Conservation (phyloP, 768 basidiomycete species). For the Tremella mesenterica region DNA sequence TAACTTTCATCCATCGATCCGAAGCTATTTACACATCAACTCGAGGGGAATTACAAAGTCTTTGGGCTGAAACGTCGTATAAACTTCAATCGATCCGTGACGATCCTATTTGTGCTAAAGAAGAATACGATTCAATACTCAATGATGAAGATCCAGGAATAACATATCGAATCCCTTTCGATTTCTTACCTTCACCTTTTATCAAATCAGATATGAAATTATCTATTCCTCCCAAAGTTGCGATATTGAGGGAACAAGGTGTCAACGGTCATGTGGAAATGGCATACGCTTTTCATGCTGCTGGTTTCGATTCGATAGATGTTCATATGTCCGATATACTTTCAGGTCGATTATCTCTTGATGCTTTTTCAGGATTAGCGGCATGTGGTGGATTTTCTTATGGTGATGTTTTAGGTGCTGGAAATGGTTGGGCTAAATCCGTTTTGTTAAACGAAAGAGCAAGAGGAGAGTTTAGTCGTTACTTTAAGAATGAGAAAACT, state of each 20-base stretch:
- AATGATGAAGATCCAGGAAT: slow-evolving; percentile 57
- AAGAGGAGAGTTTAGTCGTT: slow-evolving; percentile 64
- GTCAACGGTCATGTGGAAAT: slow-evolving; percentile 98
- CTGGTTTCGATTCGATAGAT: slow-evolving; percentile 90
- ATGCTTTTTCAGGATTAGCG: slow-evolving; percentile 72
- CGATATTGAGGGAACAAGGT: slow-evolving; percentile 93
- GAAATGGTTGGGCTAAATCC: slow-evolving; percentile 97
- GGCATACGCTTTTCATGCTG: slow-evolving; percentile 92
- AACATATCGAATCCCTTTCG: slow-evolving; percentile 58
- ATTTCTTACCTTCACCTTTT: slow-evolving; percentile 35
- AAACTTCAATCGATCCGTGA: slow-evolving; percentile 85
- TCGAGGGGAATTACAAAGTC: slow-evolving; percentile 63
- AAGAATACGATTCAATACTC: slow-evolving; percentile 73
- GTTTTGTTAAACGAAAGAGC: slow-evolving; percentile 71
- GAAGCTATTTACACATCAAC: slow-evolving; percentile 57
- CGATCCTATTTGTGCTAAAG: slow-evolving; percentile 61
- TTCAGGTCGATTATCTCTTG: slow-evolving; percentile 56
- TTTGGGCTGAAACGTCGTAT: slow-evolving; percentile 93
- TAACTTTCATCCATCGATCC: slow-evolving; percentile 54
- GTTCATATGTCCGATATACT: slow-evolving; percentile 98
- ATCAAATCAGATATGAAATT: slow-evolving; percentile 36
- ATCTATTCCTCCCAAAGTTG: slow-evolving; percentile 65
- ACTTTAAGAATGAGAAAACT: slow-evolving; percentile 72
- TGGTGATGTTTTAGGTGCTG: slow-evolving; percentile 93
- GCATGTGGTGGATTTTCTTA: slow-evolving; percentile 99